Conservation (phyloP, 805 yeast species). For the Candida insectorum region DNA sequence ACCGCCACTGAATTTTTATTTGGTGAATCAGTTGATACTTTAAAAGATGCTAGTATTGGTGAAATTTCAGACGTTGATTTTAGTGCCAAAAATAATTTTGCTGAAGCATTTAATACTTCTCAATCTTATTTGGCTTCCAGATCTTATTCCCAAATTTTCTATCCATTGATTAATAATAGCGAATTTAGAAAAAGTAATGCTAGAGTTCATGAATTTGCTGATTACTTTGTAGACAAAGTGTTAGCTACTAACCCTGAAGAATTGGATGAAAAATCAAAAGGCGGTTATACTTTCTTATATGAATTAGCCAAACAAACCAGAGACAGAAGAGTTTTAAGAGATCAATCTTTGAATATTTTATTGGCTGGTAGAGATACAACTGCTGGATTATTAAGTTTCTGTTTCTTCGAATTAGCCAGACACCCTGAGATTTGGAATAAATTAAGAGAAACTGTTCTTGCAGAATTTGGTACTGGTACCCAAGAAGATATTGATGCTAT, state of each 20-base stretch:
- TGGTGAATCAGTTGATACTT: slow-evolving; percentile 33
- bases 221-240: slow-evolving; percentile 38
- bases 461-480: slow-evolving; percentile 28
- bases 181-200: slow-evolving; percentile 23
- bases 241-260: slow-evolving; percentile 28
- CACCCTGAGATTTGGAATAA: slow-evolving; percentile 35
- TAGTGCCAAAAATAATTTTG: slow-evolving; percentile 28
- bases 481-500: slow-evolving; percentile 32
- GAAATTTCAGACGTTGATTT: slow-evolving; percentile 23
- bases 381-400: slow-evolving; percentile 47
- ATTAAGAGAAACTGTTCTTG: slow-evolving; percentile 35
- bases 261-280: slow-evolving; percentile 27
- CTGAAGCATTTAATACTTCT: slow-evolving; percentile 30
- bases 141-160: slow-evolving; percentile 28
- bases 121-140: slow-evolving; percentile 34
- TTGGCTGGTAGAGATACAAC: slow-evolving; percentile 58
- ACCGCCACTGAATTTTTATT: slow-evolving; percentile 41
- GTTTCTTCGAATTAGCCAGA: slow-evolving; percentile 43
- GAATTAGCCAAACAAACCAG: slow-evolving; percentile 48
- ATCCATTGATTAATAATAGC: slow-evolving; percentile 19
- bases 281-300: slow-evolving; percentile 44
- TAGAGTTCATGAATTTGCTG: slow-evolving; percentile 26
- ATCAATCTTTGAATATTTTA: slow-evolving; percentile 49
- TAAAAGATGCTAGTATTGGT: slow-evolving; percentile 26
- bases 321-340: slow-evolving; percentile 45